Conservation (phyloP, 768 basidiomycete species). For the Pleurotus ostreatus region DNA sequence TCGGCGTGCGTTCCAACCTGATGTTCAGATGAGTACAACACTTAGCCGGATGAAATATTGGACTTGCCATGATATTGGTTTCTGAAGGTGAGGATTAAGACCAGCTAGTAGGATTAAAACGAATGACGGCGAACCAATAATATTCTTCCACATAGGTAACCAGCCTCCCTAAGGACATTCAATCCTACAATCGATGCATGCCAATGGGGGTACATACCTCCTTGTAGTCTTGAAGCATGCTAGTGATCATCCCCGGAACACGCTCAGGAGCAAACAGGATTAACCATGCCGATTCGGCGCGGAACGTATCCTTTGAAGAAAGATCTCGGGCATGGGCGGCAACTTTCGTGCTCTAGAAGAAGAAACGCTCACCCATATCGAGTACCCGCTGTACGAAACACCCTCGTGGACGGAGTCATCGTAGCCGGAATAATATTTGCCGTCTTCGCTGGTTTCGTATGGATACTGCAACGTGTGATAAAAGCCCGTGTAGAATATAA, state of each 20-base stretch:
- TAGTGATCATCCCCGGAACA: constrained; percentile 66
- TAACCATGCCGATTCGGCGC: constrained; percentile 75
- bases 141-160: constrained; percentile 89
- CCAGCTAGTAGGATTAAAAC: background rate
- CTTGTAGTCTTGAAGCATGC: constrained; percentile 75
- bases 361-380: constrained; percentile 55
- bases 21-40: background rate
- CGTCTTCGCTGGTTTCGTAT: constrained; percentile 66
- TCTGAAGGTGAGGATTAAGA: constrained; percentile 29
- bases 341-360: background rate
- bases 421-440: constrained; percentile 73
- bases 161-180: constrained; percentile 52
- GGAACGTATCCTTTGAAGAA: constrained; percentile 59
- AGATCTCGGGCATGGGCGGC: background rate
- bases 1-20: constrained; percentile 77
- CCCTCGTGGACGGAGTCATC: constrained; percentile 59
- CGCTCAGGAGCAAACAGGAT: constrained; percentile 73
- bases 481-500: constrained; percentile 57
- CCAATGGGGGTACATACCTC: constrained; percentile 34
- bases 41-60: background rate
- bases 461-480: constrained; percentile 74
- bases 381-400: constrained; percentile 78
- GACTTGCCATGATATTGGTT: constrained; percentile 74
- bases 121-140: constrained; percentile 42
- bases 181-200: constrained; percentile 10